Evolutionary conservation across 805 yeast species (phyloP).

Genomic region (Yamadazyma endophytica): DNA sequence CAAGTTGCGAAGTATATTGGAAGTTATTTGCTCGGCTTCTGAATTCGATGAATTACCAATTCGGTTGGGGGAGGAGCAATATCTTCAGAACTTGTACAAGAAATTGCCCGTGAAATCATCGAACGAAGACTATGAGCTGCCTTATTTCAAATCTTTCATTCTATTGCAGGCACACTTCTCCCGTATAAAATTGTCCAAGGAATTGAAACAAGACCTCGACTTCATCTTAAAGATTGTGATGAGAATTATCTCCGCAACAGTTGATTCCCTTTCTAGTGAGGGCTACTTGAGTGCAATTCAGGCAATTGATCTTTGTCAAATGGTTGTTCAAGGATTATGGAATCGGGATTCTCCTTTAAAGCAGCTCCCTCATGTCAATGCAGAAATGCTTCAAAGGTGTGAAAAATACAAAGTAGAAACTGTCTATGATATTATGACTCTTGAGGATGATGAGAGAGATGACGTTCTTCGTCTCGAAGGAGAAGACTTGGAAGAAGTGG

Average conservation of each 20-base stretch:
- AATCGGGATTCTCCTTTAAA: conserved; percentile 70
- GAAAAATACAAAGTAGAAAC: conserved; percentile 53
- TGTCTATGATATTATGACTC: conserved; percentile 72
- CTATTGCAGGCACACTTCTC: conserved; percentile 80
- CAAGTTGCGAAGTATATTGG: conserved; percentile 58
- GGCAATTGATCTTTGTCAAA: conserved; percentile 85
- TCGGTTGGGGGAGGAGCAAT: conserved; percentile 53
- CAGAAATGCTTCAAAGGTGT: conserved; percentile 52
- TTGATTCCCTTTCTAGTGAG: conserved; percentile 75
- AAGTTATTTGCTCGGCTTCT: conserved; percentile 58
- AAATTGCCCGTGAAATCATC: conserved; percentile 59
- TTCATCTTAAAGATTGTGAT: conserved; percentile 47
- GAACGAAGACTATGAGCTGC: conserved; percentile 41
- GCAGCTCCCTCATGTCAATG: conserved; percentile 71
- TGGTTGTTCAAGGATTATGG: conserved; percentile 87
- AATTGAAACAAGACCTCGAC: conserved; percentile 54
- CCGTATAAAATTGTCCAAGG: conserved; percentile 55
- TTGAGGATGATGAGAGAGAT: conserved; percentile 75
- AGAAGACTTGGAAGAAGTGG: conserved; percentile 57
- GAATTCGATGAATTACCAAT: conserved; percentile 70
- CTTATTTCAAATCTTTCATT: conserved; percentile 66
- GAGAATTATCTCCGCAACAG: conserved; percentile 57
- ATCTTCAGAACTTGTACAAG: conserved; percentile 48
- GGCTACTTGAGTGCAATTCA: conserved; percentile 74
- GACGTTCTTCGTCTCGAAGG: conserved; percentile 54